These are phyloP conservation scores for Knoxdaviesia proteae DNA, from an alignment of 2,329 filamentous ascomycete genomes.

Conservation along the genomic window DNA sequence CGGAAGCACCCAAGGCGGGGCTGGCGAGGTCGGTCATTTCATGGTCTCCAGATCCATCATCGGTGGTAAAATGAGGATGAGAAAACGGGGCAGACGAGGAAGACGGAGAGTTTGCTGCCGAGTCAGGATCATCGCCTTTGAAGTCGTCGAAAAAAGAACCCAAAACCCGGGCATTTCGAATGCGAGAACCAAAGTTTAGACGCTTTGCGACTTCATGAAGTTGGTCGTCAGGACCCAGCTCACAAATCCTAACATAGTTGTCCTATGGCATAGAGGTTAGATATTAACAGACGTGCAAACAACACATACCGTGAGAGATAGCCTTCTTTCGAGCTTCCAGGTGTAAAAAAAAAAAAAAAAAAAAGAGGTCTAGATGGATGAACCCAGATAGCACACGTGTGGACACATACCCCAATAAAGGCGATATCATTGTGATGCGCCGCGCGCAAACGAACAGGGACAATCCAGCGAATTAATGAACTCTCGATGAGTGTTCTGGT, in stretches of 20 bases:
- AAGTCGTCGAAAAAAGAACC: conserved; percentile 17
- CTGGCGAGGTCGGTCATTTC: too few relatives aligned
- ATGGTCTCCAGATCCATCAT: too few relatives aligned
- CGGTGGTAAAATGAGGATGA: neutral
- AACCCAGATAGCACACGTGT: too few relatives aligned
- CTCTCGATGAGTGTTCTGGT: conserved; percentile 61
- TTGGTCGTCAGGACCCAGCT: conserved; percentile 47
- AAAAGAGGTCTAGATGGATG: too few relatives aligned
- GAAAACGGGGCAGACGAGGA: neutral
- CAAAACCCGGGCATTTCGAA: conserved; percentile 60
- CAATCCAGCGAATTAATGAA: conserved; percentile 52
- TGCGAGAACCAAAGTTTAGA: conserved; percentile 56
- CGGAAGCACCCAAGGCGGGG: too few relatives aligned
- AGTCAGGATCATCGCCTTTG: neutral
- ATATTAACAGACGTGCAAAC: too few relatives aligned
- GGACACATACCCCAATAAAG: conserved; percentile 50
- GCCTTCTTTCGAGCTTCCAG: neutral
- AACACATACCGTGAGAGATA: too few relatives aligned
- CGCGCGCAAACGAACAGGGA: conserved; percentile 60
- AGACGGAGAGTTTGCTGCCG: neutral
- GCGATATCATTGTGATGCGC: conserved; percentile 58
- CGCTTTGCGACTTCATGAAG: conserved; percentile 61
- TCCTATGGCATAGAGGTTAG: conserved; percentile 26
- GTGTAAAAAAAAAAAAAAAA: neutral
- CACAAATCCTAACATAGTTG: conserved; percentile 59